phyloP scores from a whole-genome alignment of 2,329 filamentous ascomycete species.

The Diaporthe velutina region DNA sequence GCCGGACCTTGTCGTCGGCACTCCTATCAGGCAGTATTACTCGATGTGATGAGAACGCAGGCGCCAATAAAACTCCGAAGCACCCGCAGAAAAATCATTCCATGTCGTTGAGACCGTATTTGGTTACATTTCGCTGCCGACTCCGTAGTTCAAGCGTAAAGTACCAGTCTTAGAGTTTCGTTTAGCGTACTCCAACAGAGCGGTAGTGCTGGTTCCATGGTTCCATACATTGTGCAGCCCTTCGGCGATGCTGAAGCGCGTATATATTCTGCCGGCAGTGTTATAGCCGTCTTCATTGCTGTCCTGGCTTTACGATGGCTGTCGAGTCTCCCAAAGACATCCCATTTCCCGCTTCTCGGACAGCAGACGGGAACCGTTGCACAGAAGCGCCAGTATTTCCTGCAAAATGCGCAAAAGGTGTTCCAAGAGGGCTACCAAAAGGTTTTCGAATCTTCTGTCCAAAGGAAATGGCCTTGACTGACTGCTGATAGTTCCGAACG shows the following conservation, averaged over 20 bases:
- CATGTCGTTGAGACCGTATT: not conserved
- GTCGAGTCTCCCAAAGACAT: not conserved
- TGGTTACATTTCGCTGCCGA: not conserved
- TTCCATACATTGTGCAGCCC: not conserved
- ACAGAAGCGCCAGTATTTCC: constrained; percentile 22
- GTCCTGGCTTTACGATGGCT: constrained; percentile 7
- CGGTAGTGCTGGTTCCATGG: not conserved
- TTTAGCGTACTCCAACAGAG: not conserved
- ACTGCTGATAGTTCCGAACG: constrained; percentile 8
- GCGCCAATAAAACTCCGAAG: not conserved
- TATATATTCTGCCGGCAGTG: not conserved
- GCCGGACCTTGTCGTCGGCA: not conserved
- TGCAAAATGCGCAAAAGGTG: constrained; percentile 23
- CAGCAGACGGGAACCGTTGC: constrained; percentile 5
- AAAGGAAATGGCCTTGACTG: not conserved
- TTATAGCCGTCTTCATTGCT: not conserved
- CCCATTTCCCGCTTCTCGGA: constrained; percentile 14
- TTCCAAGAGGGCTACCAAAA: constrained; percentile 15
- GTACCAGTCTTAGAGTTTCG: not conserved
- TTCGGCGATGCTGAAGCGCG: constrained; percentile 12
- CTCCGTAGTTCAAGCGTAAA: not conserved
- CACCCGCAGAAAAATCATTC: not conserved
- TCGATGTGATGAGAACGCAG: not conserved
- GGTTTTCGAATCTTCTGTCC: not conserved
- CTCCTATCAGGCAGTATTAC: not conserved